These are phyloP conservation scores for Boletus bicolor DNA, from an alignment of 768 basidiomycete species.

Conservation along the genomic window DNA sequence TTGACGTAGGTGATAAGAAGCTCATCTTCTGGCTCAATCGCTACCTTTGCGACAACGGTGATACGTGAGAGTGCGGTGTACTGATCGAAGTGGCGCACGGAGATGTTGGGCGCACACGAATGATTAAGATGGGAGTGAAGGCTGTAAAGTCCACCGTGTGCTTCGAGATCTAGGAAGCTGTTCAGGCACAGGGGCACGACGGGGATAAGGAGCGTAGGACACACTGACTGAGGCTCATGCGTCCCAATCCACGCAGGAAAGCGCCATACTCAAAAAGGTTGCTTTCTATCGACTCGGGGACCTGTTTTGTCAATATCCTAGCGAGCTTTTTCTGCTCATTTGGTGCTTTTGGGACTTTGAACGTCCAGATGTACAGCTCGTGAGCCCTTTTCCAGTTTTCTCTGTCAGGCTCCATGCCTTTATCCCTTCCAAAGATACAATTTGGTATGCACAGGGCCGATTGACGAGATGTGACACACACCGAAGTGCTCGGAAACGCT, in stretches of 20 bases:
- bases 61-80: slow-evolving; percentile 70
- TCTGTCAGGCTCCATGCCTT: slow-evolving; percentile 54
- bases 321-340: slow-evolving; percentile 57
- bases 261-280: slow-evolving; percentile 74
- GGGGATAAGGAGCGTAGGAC: background rate
- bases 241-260: slow-evolving; percentile 68
- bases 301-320: slow-evolving; percentile 47
- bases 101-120: slow-evolving; percentile 74
- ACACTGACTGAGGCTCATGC: slow-evolving; percentile 78
- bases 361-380: slow-evolving; percentile 54
- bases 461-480: background rate
- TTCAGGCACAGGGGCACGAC: slow-evolving; percentile 1
- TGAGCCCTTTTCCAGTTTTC: slow-evolving; percentile 67
- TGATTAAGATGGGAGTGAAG: slow-evolving; percentile 90
- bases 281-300: slow-evolving; percentile 46
- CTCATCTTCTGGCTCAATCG: slow-evolving; percentile 71
- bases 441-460: background rate
- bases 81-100: slow-evolving; percentile 73
- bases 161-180: slow-evolving; percentile 60
- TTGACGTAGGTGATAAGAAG: slow-evolving; percentile 78
- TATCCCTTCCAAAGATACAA: slow-evolving; percentile 22
- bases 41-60: slow-evolving; percentile 62
- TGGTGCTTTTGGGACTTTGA: slow-evolving; percentile 52
- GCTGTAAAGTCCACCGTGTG: slow-evolving; percentile 81
- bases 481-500: slow-evolving; percentile 43